A percentile compares a stretch with the other conserved stretches of the same genome.
Evolutionary conservation across 768 basidiomycete species (phyloP).

Genomic region (Roridomyces roridus): DNA sequence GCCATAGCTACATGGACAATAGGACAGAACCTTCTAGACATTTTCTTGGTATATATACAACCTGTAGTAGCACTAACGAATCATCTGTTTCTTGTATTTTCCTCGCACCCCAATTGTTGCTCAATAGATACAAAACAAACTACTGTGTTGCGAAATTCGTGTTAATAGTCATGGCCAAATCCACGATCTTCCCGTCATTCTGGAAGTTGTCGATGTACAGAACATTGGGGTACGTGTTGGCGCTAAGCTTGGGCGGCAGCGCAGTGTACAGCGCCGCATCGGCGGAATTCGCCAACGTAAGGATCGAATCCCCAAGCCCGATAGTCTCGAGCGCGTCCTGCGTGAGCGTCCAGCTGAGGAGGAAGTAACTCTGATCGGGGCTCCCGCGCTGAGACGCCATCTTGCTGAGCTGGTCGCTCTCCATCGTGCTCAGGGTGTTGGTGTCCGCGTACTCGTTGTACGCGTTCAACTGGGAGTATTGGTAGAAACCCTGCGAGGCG

Average conservation of each 20-base stretch:
- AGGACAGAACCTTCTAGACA: too few species aligned
- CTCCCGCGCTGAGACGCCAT: conserved; percentile 7
- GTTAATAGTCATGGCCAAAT: conserved; percentile 9
- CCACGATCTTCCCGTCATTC: conserved; percentile 8
- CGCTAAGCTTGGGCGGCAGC: conserved; percentile 6
- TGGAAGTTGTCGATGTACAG: conserved; percentile 15
- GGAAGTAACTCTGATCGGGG: conserved; percentile 1
- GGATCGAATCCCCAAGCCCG: conserved; percentile 11
- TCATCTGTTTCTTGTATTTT: too few species aligned
- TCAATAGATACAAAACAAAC: neutral
- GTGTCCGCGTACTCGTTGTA: conserved; percentile 14
- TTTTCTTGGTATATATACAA: too few species aligned
- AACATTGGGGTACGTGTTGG: conserved; percentile 10
- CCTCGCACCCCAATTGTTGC: too few species aligned
- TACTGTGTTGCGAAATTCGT: conserved; percentile 8
- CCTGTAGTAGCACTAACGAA: too few species aligned
- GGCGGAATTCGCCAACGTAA: conserved; percentile 1
- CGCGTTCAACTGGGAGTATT: conserved; percentile 14
- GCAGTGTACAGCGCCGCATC: conserved; percentile 9
- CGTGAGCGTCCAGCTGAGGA: conserved; percentile 14
- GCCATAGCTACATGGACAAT: too few species aligned
- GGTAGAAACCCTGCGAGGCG: conserved; percentile 8
- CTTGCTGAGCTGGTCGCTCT: conserved; percentile 15
- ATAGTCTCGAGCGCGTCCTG: conserved; percentile 1
- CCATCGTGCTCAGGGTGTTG: conserved; percentile 9